Evolutionary conservation across 2,329 filamentous ascomycete species (phyloP).

Genomic region (Pyrenophora tritici-repentis): DNA sequence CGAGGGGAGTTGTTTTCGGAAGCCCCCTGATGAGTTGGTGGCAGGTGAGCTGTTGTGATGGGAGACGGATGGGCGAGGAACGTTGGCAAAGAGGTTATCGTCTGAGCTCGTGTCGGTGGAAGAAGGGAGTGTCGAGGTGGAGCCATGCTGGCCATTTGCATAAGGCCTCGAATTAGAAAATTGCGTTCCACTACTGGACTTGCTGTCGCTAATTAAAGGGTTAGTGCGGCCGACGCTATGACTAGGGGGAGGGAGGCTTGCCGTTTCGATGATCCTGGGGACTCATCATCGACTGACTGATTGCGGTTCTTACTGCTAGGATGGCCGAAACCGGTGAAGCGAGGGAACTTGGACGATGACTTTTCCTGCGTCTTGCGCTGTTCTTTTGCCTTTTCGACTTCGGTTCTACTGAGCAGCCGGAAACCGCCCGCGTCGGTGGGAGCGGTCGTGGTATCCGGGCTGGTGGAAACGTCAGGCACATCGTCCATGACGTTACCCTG

Average conservation of each 20-base stretch:
- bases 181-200: conserved; percentile 48
- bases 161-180: conserved; percentile 43
- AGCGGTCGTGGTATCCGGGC: conserved; percentile 28
- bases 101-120: conserved; percentile 45
- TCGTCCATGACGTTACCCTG: conserved; percentile 44
- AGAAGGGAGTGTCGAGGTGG: conserved; percentile 49
- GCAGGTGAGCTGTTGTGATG: conserved; percentile 39
- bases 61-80: conserved; percentile 36
- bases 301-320: conserved; percentile 39
- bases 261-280: conserved; percentile 44
- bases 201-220: conserved; percentile 44
- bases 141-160: conserved; percentile 44
- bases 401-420: conserved; percentile 41
- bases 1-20: conserved; percentile 38
- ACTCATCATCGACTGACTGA: conserved; percentile 45
- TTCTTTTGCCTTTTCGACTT: conserved; percentile 36
- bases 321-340: conserved; percentile 41
- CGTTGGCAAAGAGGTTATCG: conserved; percentile 45
- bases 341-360: conserved; percentile 40
- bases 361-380: conserved; percentile 39
- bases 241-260: conserved; percentile 31
- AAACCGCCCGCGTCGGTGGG: conserved; percentile 37
- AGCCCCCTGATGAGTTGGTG: conserved; percentile 25
- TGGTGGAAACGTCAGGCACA: conserved; percentile 17
- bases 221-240: conserved; percentile 36